Evolutionary conservation across 208 protist genomes (phyloP).

Genomic region (Trypanosoma avium): DNA sequence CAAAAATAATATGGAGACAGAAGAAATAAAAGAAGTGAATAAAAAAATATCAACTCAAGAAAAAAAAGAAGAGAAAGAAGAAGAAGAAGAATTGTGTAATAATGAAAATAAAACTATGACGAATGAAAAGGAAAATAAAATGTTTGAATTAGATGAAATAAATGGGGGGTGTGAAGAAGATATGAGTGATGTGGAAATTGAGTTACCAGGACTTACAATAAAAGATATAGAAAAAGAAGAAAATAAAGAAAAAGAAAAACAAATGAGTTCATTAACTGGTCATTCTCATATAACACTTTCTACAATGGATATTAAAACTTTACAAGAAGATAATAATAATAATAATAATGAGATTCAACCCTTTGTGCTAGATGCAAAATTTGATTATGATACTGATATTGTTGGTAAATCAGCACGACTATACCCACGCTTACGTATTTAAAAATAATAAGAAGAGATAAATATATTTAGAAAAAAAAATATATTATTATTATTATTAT

Average conservation of each 20-base stretch:
- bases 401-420: constrained; percentile 32
- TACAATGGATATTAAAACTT: constrained; percentile 1
- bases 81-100: no score
- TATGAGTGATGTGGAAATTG: constrained; percentile 10
- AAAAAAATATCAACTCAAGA: neutral
- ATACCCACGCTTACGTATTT: constrained; percentile 6
- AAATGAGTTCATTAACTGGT: no score
- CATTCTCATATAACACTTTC: constrained; percentile 10
- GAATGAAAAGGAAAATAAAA: neutral
- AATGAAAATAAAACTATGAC: neutral
- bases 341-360: constrained; percentile 47
- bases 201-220: constrained; percentile 16
- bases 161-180: neutral
- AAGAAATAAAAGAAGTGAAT: neutral
- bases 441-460: no score
- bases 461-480: neutral
- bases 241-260: no score
- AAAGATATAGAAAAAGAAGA: neutral
- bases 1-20: no score
- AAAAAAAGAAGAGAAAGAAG: no score
- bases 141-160: neutral
- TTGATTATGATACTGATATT: constrained; percentile 61
- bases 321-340: constrained; percentile 34
- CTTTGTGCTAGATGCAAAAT: constrained; percentile 53
- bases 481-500: neutral